Conservation (phyloP, 768 basidiomycete genomes). For the Coprinopsis cinerea region DNA sequence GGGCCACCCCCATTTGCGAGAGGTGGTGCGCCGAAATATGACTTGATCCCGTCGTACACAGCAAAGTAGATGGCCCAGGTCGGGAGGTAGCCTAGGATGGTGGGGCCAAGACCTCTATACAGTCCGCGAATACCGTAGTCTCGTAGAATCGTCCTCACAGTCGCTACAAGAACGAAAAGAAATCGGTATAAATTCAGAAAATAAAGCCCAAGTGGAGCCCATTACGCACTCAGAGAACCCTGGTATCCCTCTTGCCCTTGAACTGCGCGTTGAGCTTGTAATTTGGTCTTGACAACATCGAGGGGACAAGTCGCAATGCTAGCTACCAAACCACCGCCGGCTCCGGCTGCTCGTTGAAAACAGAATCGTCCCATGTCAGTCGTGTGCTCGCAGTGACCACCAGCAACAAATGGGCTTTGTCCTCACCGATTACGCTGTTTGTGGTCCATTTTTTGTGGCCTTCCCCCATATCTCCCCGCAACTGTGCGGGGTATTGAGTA, state of each 20-base stretch:
- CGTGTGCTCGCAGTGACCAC: slow-evolving; percentile 6
- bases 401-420: slow-evolving; percentile 21
- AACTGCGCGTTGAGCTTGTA: slow-evolving; percentile 86
- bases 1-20: too few species aligned
- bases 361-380: neutral
- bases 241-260: slow-evolving; percentile 69
- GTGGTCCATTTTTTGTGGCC: slow-evolving; percentile 55
- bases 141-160: slow-evolving; percentile 34
- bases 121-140: slow-evolving; percentile 83
- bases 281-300: slow-evolving; percentile 95
- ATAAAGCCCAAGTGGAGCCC: neutral
- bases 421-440: slow-evolving; percentile 83
- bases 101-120: slow-evolving; percentile 96
- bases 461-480: slow-evolving; percentile 64
- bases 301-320: slow-evolving; percentile 94
- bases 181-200: neutral
- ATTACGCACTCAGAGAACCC: slow-evolving; percentile 62
- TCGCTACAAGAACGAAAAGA: slow-evolving; percentile 23
- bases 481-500: slow-evolving; percentile 51
- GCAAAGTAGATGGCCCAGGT: slow-evolving; percentile 99
- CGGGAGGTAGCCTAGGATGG: slow-evolving; percentile 92
- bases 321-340: slow-evolving; percentile 89
- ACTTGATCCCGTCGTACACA: slow-evolving; percentile 95
- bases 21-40: slow-evolving; percentile 64
- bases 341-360: slow-evolving; percentile 61